Evolutionary conservation across 345 rosid genomes (phyloP), one percentile per base, ranked within the genome.

Genomic region (Viola odorata): DNA sequence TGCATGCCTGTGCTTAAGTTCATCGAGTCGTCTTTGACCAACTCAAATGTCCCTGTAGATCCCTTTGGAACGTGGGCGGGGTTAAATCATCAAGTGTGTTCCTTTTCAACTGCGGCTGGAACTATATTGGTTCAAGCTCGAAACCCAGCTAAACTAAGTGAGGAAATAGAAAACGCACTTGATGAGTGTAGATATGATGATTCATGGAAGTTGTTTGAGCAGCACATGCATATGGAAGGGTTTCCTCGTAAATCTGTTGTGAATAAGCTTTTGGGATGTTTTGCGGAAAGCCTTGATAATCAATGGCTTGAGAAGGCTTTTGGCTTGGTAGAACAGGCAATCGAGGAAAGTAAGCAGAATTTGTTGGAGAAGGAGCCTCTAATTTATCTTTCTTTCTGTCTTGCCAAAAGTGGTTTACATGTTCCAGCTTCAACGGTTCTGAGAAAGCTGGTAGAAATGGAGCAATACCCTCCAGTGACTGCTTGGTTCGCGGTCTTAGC

Each of bases 401-500:
- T 94, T 41, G 86, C 97, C 15, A 87, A 82, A 77, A 80, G 83
- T 5, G 78, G 89, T 39, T 75, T 84, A 63, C 60, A 82, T 3
- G 84, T 94, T 75, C 84, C 76, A 45, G 88, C 99, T 12, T 88
- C 97, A 3, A 94, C 91, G 11, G 51, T 90, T 45, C 63, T 94
- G 63, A 79, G 99, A 72, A 88, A 77, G 74, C 74, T 94, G 80
- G 66, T 90, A 9, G 79, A 77, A 67, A 80, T 73, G 50, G 95
- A 90, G 63, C 81, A 75, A 61, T 90, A 75, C 75, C 96, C 97
- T 52, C 83, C 83, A 2, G 96, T 86, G 62, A 71, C 75, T 51
- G 91, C 84, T 57, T 94, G 99, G 96, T 90, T 95, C 0, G 83
- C 84, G 0, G 61, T 83, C 44, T 70, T 88, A 77, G 96, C 86